These are phyloP conservation scores for Fusarium graminum DNA, from an alignment of 2,329 filamentous ascomycete species.

Conservation along the genomic window DNA sequence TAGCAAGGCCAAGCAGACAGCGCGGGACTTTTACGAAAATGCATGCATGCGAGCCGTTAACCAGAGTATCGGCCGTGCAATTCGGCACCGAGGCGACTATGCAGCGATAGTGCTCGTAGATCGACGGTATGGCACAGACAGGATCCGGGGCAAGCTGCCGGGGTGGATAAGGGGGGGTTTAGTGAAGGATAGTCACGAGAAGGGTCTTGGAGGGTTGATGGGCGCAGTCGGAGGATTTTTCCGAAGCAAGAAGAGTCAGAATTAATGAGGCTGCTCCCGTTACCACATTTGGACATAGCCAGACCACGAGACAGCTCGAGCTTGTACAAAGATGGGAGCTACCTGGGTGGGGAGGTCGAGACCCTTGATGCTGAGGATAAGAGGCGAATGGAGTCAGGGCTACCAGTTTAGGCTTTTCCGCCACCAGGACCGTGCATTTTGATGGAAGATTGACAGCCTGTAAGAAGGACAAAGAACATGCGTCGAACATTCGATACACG, in stretches of 20 bases:
- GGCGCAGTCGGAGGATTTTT: constrained; percentile 70
- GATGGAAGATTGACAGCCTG: constrained; percentile 20
- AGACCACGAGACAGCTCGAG: constrained; percentile 18
- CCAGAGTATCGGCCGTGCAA: constrained; percentile 93
- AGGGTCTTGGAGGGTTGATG: constrained; percentile 70
- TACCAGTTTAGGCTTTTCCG: constrained; percentile 25
- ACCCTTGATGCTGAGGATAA: constrained; percentile 28
- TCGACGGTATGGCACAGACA: constrained; percentile 77
- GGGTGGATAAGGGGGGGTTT: constrained; percentile 87
- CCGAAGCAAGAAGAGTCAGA: constrained; percentile 58
- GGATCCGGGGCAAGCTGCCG: constrained; percentile 84
- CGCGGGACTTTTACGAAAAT: constrained; percentile 90
- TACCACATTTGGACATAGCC: constrained; percentile 7
- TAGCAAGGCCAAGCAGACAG: constrained; percentile 65
- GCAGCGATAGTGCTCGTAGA: constrained; percentile 91
- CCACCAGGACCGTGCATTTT: constrained; percentile 21
- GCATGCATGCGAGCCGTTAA: constrained; percentile 97
- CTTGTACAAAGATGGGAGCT: constrained; percentile 36
- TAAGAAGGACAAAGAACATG: constrained; percentile 33
- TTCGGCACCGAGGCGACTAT: constrained; percentile 89
- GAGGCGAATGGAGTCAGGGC: constrained; percentile 31
- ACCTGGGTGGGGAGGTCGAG: constrained; percentile 32
- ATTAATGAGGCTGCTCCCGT: not conserved
- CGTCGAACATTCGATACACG: constrained; percentile 45
- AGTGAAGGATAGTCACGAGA: constrained; percentile 61